A percentile compares a stretch with the other conserved stretches of the same genome.
phyloP scores from a whole-genome alignment of 352 stramenopile species.

The Globisporangium abappressorium region DNA sequence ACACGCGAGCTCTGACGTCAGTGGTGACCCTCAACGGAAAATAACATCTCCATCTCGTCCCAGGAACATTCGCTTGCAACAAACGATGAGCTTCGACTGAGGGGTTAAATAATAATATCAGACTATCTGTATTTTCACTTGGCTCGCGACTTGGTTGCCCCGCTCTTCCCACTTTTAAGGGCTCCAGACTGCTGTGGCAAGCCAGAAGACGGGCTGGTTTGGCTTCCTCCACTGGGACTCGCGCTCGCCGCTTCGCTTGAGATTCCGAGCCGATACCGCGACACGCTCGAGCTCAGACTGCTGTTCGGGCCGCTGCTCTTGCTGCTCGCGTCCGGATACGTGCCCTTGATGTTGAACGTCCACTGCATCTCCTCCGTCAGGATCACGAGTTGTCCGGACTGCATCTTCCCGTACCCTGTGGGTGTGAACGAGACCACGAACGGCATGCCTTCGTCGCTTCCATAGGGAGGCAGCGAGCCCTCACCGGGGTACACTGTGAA shows the following conservation, averaged over 20 bases:
- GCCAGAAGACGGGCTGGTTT: background rate
- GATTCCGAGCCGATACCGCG: conserved; percentile 35
- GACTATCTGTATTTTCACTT: background rate
- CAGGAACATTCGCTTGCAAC: too few relatives aligned
- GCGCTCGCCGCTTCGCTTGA: background rate
- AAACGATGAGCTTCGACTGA: too few relatives aligned
- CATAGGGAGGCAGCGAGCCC: conserved; percentile 74
- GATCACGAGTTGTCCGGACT: conserved; percentile 85
- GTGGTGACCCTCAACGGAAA: too few relatives aligned
- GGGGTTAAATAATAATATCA: background rate
- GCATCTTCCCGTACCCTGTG: conserved; percentile 90
- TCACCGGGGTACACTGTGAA: conserved; percentile 86
- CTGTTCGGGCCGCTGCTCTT: conserved; percentile 31
- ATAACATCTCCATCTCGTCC: too few relatives aligned
- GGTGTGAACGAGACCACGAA: conserved; percentile 91
- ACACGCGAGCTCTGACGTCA: too few relatives aligned
- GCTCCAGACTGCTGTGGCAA: background rate
- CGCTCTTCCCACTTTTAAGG: background rate
- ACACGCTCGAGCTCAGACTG: conserved; percentile 51
- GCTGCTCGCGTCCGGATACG: conserved; percentile 65
- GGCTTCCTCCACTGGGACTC: background rate
- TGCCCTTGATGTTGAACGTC: conserved; percentile 90
- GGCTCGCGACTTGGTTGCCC: background rate
- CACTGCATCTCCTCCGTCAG: conserved; percentile 91
- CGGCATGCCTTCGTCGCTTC: conserved; percentile 55